Percentiles rank a stretch among this genome's conserved stretches.
Evolutionary conservation across 768 basidiomycete genomes (phyloP).

Genomic region (Saitozyma sp.): DNA sequence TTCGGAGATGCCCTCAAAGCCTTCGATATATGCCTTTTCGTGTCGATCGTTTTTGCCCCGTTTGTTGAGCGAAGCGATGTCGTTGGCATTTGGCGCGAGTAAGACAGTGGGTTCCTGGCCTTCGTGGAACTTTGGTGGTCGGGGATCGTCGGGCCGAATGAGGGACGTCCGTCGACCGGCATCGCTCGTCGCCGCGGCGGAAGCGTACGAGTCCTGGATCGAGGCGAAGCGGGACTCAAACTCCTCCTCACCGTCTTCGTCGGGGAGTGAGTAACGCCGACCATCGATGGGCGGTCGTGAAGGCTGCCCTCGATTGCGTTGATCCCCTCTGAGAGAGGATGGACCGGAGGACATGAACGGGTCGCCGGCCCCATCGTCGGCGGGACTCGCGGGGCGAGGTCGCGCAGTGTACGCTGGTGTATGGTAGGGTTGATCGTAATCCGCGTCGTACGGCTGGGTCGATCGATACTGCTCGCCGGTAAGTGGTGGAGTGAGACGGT

Average conservation of each 20-base stretch:
- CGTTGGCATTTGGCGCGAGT: conserved; percentile 4
- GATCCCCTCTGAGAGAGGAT: no score
- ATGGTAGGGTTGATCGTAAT: no score
- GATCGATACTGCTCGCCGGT: not conserved
- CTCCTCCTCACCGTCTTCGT: not conserved
- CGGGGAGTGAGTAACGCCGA: not conserved
- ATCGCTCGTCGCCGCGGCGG: not conserved
- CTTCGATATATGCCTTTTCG: conserved; percentile 19
- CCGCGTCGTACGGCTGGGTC: no score
- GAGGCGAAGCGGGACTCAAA: conserved; percentile 9
- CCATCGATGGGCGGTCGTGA: no score
- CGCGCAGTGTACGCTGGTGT: not conserved
- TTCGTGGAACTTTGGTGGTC: conserved; percentile 19
- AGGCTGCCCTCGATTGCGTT: no score
- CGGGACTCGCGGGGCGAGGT: not conserved
- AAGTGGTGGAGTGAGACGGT: conserved; percentile 4
- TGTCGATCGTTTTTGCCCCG: conserved; percentile 10
- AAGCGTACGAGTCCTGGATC: conserved; percentile 2
- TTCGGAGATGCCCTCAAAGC: conserved; percentile 22
- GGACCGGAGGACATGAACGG: not conserved
- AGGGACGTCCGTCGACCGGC: not conserved
- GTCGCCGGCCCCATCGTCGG: not conserved
- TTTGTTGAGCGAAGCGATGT: not conserved
- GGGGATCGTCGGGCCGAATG: conserved; percentile 8
- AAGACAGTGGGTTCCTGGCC: conserved; percentile 18